These are phyloP conservation scores for Penicillium herquei DNA, from an alignment of 495 filamentous ascomycete genomes.

Conservation along the genomic window DNA sequence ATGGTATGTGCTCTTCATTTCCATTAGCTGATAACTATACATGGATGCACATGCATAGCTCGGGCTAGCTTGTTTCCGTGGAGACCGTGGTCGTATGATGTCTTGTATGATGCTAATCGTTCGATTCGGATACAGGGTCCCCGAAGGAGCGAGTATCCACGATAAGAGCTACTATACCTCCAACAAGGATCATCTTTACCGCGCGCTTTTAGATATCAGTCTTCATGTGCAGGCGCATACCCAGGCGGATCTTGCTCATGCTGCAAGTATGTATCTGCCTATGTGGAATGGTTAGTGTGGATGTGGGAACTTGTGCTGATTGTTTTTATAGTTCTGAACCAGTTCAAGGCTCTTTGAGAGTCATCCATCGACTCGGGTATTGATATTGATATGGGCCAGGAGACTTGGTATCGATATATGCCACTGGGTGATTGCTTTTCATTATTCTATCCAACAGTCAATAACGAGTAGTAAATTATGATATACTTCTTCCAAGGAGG, in stretches of 20 bases:
- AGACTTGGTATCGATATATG: no score
- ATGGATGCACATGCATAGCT: no score
- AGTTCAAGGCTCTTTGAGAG: slow-evolving; percentile 18
- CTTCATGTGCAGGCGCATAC: slow-evolving; percentile 22
- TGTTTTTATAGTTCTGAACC: slow-evolving; percentile 5
- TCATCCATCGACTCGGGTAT: no score
- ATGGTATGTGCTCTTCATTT: slow-evolving; percentile 15
- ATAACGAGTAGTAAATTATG: no score
- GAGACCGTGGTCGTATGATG: background rate
- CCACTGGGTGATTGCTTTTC: no score
- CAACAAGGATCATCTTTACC: slow-evolving; percentile 25
- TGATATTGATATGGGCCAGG: no score
- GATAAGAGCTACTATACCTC: slow-evolving; percentile 21
- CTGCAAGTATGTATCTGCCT: slow-evolving; percentile 13
- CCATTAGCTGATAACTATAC: background rate
- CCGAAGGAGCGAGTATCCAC: slow-evolving; percentile 17
- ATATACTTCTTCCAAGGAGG: no score
- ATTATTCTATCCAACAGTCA: no score
- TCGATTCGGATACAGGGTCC: slow-evolving; percentile 13
- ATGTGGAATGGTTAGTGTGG: background rate
- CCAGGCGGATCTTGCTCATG: slow-evolving; percentile 15
- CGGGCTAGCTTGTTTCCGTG: no score
- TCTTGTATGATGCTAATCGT: background rate
- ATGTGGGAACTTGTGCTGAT: background rate
- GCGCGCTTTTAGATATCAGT: slow-evolving; percentile 17